A percentile compares a stretch with the other conserved stretches of the same genome.
phyloP scores from a whole-genome alignment of 1,284 basidiomycete genomes.

The Somion occarium region DNA sequence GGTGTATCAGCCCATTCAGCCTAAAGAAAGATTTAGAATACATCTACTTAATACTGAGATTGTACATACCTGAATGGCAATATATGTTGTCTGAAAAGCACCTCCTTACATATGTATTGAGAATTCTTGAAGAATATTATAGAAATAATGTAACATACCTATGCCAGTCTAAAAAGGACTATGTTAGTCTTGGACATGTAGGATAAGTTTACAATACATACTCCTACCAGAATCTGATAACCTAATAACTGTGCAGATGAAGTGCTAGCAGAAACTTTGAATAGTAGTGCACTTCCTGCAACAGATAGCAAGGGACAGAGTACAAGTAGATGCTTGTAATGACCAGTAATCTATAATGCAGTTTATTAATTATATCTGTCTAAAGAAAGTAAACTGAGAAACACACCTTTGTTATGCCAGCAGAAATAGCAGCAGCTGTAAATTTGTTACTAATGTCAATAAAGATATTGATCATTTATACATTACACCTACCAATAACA shows the following conservation, averaged over 20 bases:
- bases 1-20: constrained; percentile 10
- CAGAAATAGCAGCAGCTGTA: constrained; percentile 6
- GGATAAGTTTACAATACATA: not conserved
- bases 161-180: no score
- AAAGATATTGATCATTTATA: not conserved
- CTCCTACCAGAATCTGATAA: constrained; percentile 11
- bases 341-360: constrained; percentile 3
- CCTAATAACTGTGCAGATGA: constrained; percentile 6
- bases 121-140: not conserved
- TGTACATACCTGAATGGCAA: constrained; percentile 8
- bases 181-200: no score
- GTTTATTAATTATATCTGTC: not conserved
- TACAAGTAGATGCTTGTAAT: constrained; percentile 9
- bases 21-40: not conserved
- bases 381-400: not conserved
- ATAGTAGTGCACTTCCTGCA: constrained; percentile 8
- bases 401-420: constrained; percentile 6
- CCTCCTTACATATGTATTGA: constrained; percentile 3
- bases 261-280: not conserved
- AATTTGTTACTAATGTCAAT: not conserved
- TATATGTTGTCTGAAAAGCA: constrained; percentile 6
- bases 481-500: constrained; percentile 6
- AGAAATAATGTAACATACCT: not conserved
- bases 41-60: no score
- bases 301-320: constrained; percentile 6